Base-by-base conservation (phyloP, 345 rosid genomes). In the Citrus medica region DNA sequence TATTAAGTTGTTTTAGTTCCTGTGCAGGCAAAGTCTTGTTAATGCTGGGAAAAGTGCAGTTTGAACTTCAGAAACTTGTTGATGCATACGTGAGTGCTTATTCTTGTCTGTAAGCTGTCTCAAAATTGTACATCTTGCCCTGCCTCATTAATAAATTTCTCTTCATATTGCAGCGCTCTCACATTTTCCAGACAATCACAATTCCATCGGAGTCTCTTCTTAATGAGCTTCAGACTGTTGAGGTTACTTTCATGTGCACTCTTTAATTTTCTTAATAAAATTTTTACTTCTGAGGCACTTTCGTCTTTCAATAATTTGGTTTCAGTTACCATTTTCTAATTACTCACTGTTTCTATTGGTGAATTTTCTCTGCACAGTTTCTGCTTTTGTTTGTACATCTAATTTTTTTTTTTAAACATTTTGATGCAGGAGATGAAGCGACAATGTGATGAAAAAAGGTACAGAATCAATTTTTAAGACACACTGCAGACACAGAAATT, bases 361-460 rank as follows among this genome's bases (percentile, higher is more conserved):
- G 72, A 59, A 35, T 70, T 42, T 25, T 73, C 59, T 48, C 13
- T 16, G 68, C 75, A 12, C 24, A 4, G 21, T 22, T 75, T 40
- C 56, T 75, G 59, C 3, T 63, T 19, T 42, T 42, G 21, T 62
- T 76, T 27, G 19, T 61, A 55, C 10, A 13, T 74, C 70, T 63
- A 58, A 33, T 30, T 19, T 74, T 10, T 33, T 4, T 33, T 32
- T 30, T 28, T 32, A 3, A 32, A 62, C 37, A 37, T 80, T 70
- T 73, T 78, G 80, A 79, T 86, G 90, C 97, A 96, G 99, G 98
- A 94, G 84, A 96, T 96, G 99, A 88, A 90, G 89, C 91, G 80
- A 67, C 97, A 89, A 69, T 96, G 99, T 69, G 98, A 96, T 79
- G 99, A 93, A 74, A 96, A 94, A 90, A 92, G 98, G 98, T 96